phyloP scores from a whole-genome alignment of 140 eudicot genomes.

The Ambrosia hybrid region DNA sequence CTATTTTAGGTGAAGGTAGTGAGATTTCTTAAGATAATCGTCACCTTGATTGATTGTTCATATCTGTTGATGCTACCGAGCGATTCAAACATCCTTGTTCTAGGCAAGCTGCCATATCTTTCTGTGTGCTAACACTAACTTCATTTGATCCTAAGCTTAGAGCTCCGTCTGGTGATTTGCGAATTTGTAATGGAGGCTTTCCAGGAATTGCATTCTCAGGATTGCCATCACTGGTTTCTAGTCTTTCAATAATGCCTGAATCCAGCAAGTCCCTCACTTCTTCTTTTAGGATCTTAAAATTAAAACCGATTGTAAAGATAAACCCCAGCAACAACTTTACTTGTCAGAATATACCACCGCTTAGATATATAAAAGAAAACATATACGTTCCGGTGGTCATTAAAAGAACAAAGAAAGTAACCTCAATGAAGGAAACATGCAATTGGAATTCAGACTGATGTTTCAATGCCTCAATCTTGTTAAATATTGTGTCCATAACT shows the following conservation, averaged over 20 bases:
- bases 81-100: constrained; percentile 91
- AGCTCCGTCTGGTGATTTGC: constrained; percentile 87
- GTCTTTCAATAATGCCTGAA: constrained; percentile 46
- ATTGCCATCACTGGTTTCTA: constrained; percentile 64
- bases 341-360: neutral
- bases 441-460: constrained; percentile 77
- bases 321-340: neutral
- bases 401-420: constrained; percentile 21
- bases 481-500: constrained; percentile 74
- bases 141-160: constrained; percentile 87
- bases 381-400: constrained; percentile 23
- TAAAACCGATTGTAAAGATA: constrained; percentile 14
- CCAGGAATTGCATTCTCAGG: constrained; percentile 60
- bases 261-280: constrained; percentile 98
- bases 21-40: neutral
- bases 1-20: neutral
- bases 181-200: constrained; percentile 76
- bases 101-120: constrained; percentile 93
- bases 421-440: constrained; percentile 97
- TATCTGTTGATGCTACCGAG: constrained; percentile 96
- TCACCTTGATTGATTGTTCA: constrained; percentile 98
- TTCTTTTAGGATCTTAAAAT: constrained; percentile 82
- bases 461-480: constrained; percentile 72
- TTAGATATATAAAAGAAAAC: neutral
- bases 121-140: constrained; percentile 70